These are phyloP conservation scores for Fagus sylvatica DNA, from an alignment of 306 rosid species.

Conservation along the genomic window DNA sequence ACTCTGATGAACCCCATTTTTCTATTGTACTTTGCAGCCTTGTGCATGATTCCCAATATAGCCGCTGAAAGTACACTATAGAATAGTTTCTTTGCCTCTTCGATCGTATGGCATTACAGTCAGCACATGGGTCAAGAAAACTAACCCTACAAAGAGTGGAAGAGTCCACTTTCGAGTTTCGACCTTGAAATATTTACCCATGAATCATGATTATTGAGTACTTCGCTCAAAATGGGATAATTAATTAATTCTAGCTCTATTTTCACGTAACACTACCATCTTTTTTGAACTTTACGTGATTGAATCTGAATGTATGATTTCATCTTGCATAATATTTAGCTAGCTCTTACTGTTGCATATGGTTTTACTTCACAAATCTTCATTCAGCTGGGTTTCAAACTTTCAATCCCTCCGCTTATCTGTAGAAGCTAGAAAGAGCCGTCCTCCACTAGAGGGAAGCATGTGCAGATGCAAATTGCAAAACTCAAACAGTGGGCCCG, in stretches of 20 bases:
- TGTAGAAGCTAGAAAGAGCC: background rate
- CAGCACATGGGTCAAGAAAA: conserved; percentile 25
- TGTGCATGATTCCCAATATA: background rate
- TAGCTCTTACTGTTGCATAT: too few relatives aligned
- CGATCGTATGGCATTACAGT: conserved; percentile 8
- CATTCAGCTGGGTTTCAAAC: background rate
- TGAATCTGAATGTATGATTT: too few relatives aligned
- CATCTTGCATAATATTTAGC: too few relatives aligned
- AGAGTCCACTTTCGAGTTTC: background rate
- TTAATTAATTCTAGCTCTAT: too few relatives aligned
- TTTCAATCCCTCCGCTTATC: background rate
- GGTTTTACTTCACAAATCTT: background rate
- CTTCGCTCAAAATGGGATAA: too few relatives aligned
- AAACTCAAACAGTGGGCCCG: background rate
- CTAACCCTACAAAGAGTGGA: background rate
- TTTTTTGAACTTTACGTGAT: too few relatives aligned
- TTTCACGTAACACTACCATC: too few relatives aligned
- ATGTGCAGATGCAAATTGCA: background rate
- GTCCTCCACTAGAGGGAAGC: background rate
- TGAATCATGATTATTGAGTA: background rate
- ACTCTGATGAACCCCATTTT: background rate
- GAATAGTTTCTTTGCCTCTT: background rate
- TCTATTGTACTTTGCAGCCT: background rate
- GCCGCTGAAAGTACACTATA: background rate
- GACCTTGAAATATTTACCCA: background rate